Percentiles rank a stretch among this genome's conserved stretches.
Conservation (phyloP, 176 grass and related monocot species). For the Puccinellia tenuiflora region DNA sequence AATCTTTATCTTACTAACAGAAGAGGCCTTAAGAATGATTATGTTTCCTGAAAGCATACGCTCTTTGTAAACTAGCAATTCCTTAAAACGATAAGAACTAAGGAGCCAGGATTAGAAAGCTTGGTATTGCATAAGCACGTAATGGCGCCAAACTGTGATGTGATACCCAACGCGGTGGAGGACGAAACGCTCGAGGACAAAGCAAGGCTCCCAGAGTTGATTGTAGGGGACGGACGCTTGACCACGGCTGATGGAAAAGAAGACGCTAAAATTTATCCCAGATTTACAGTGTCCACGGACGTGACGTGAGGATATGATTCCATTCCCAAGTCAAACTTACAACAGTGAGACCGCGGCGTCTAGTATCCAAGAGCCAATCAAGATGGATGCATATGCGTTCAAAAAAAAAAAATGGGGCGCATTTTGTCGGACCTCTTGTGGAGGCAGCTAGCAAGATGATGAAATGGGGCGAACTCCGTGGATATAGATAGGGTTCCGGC, state of each 20-base stretch:
- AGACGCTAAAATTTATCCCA: background rate
- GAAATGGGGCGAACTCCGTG: background rate
- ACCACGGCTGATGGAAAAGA: background rate
- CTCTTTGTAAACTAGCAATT: too few relatives aligned
- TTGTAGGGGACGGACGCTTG: background rate
- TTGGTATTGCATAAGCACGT: background rate
- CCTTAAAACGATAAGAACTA: too few relatives aligned
- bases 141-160: background rate
- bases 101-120: background rate
- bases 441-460: too few relatives aligned
- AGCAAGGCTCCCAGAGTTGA: background rate
- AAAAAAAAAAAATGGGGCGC: too few relatives aligned
- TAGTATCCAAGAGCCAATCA: background rate
- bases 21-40: too few relatives aligned
- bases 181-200: conserved; percentile 20
- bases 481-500: background rate
- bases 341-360: background rate
- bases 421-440: too few relatives aligned
- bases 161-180: background rate
- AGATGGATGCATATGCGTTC: too few relatives aligned
- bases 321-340: background rate
- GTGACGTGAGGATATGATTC: background rate
- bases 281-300: background rate
- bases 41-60: too few relatives aligned
- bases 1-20: too few relatives aligned